Evolutionary conservation across 352 stramenopile genomes (phyloP), one percentile per base, ranked within the genome.

Genomic region (Globisporangium cederbergense): DNA sequence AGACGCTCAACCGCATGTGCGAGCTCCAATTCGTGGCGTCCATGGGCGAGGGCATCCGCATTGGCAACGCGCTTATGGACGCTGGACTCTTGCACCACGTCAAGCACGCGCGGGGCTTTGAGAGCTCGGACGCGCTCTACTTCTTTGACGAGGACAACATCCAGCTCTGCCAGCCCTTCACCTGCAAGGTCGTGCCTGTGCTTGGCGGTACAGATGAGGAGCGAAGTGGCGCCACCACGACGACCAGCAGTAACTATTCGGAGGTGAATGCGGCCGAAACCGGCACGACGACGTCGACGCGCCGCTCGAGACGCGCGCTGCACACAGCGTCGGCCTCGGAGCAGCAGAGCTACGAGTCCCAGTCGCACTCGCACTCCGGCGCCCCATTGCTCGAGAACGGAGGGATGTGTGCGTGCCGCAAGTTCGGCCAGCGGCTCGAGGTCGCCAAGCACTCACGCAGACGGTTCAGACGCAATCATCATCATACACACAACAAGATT

Each of bases 51-150:
- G 77, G 65, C 1, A 60, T 81, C 7, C 70, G 76, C 0, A 50
- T 88, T 1, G 79, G 79, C 40, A 82, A 84, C 22, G 66, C 68
- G 10, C 67, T 83, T 38, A 82, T 86, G 78, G 76, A 86, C 47
- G 64, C 76, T 0, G 76, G 79, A 0, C 65, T 79, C 3, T 18
- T 88, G 58, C 79, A 86, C 47, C 76, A 88, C 62, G n/a, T 52
- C 16, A 76, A 77, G 46, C 75, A 84, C 36, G 55, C 63, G 6
- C 64, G 52, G 2, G 38, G 40, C 4, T 78, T 75, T 20, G 62
- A 71, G 25, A 45, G 69, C 60, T 36, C 18, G 10, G 49, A 64
- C 11, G 18, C 25, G 0, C n/a, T 53, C 10, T 68, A 68, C 38
- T 64, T 53, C 62, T 80, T 80, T 51, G 73, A 80, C 36, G 67